A percentile compares a stretch with the other conserved stretches of the same genome.
phyloP scores from a whole-genome alignment of 192 early-diverging fungal species.

The Pilaira anomala region DNA sequence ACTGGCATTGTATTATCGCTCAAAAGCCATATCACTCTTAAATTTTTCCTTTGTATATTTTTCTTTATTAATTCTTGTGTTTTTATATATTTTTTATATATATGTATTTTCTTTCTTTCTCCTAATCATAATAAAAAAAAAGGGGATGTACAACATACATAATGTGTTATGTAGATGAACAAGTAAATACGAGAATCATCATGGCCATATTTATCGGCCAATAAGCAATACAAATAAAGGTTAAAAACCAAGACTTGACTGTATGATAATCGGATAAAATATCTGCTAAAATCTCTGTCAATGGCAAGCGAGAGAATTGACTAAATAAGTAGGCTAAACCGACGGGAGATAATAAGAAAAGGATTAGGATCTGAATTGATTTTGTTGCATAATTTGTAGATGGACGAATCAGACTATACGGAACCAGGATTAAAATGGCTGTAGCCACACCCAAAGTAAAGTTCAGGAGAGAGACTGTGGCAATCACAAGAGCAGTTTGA shows the following conservation, averaged over 20 bases:
- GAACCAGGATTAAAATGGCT: constrained; percentile 56
- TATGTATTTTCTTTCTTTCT: too few relatives aligned
- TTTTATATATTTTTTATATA: neutral
- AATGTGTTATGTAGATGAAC: neutral
- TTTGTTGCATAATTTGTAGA: constrained; percentile 16
- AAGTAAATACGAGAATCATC: constrained; percentile 28
- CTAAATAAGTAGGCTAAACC: constrained; percentile 46
- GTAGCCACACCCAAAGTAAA: constrained; percentile 64
- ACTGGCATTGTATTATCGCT: constrained; percentile 33
- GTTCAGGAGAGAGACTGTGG: constrained; percentile 67
- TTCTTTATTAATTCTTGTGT: neutral
- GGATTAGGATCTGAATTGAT: constrained; percentile 44
- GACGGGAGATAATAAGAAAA: constrained; percentile 52
- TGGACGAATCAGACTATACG: constrained; percentile 57
- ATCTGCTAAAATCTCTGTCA: constrained; percentile 45
- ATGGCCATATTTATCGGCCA: constrained; percentile 63
- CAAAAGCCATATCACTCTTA: constrained; percentile 29
- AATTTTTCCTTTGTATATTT: neutral
- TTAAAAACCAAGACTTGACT: constrained; percentile 59
- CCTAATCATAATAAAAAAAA: too few relatives aligned
- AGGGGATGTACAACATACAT: neutral
- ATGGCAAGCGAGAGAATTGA: constrained; percentile 33
- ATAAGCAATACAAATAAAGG: constrained; percentile 64
- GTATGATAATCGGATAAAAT: constrained; percentile 62
- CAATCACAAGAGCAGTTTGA: constrained; percentile 56